Evolutionary conservation across 2,329 filamentous ascomycete genomes (phyloP), one percentile per base, ranked within the genome.

Genomic region (Cladosporium austrohemisphaericum): DNA sequence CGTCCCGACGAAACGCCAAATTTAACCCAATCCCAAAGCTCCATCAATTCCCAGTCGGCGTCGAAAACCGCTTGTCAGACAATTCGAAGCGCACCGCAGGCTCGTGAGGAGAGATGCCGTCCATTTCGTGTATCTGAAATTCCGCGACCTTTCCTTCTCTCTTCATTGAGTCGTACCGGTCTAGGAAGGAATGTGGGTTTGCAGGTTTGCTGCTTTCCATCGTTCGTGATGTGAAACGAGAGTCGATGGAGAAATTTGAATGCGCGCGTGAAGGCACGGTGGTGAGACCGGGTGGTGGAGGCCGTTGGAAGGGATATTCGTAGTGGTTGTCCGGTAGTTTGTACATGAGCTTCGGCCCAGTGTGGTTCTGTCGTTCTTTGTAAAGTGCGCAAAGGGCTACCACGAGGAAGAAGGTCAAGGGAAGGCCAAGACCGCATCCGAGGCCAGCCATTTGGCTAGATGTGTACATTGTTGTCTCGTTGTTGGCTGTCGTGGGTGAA

Each of bases 331-430:
- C 62, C 10, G 64, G 64, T 2, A 64, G 52, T 25, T 57, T 57
- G 50, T 65, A 67, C 57, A 65, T 64, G 11, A 63, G 54, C 35
- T 58, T 63, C 11, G 59, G 62, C 20, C 44, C 38, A 23, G 45
- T 53, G 48, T 49, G 49, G 22, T 52, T 51, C 35, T 51, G 46
- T 49, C 53, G 57, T 44, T 61, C 56, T 10, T 54, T 53, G 22
- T 51, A 41, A 13, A 59, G 52, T 10, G 60, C 31, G 37, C 58
- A 50, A 35, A 62, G 19, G 7, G 55, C 52, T 32, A 58, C 50
- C 32, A 52, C 48, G 13, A 62, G 50, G 13, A 57, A 57, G 36
- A 64, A 54, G 9, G 61, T 51, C 5, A 65, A 46, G 4, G 63
- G 64, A 2, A 65, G 49, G 3, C 55, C 61, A 7, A 66, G 50